phyloP scores from a whole-genome alignment of 441 rosid genomes.

The Jatropha multifida region DNA sequence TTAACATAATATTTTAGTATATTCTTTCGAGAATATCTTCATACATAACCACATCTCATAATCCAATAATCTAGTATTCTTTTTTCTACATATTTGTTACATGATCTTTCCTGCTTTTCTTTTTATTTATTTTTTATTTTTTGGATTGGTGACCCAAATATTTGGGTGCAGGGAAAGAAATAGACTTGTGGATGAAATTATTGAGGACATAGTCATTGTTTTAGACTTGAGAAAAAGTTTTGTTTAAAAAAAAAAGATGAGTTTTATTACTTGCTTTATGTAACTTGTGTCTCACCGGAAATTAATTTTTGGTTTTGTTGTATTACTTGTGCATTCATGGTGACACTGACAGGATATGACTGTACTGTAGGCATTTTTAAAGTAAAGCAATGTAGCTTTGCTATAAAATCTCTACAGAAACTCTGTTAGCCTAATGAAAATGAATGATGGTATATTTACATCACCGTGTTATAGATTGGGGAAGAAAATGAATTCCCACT shows the following conservation, averaged over 20 bases:
- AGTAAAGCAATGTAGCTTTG: not conserved
- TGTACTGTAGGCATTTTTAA: not conserved
- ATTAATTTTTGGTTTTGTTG: not conserved
- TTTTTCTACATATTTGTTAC: not conserved
- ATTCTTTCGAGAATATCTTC: not conserved
- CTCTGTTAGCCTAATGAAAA: not conserved
- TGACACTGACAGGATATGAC: not conserved
- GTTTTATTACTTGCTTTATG: not conserved
- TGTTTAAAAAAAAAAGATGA: not conserved
- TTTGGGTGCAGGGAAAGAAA: not conserved
- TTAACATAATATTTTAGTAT: not conserved
- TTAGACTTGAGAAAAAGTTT: too few species aligned
- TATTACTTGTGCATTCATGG: not conserved
- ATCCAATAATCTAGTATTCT: not conserved
- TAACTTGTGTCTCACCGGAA: not conserved
- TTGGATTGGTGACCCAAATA: not conserved
- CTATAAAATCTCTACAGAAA: not conserved
- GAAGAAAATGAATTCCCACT: conserved; percentile 1
- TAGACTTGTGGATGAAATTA: not conserved
- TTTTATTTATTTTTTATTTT: not conserved
- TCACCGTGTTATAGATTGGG: not conserved
- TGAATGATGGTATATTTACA: not conserved
- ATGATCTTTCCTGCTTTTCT: not conserved
- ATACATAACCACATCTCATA: not conserved
- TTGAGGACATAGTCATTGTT: not conserved